These are phyloP conservation scores for Tricholoma matsutake DNA, from an alignment of 768 basidiomycete species.

Conservation along the genomic window DNA sequence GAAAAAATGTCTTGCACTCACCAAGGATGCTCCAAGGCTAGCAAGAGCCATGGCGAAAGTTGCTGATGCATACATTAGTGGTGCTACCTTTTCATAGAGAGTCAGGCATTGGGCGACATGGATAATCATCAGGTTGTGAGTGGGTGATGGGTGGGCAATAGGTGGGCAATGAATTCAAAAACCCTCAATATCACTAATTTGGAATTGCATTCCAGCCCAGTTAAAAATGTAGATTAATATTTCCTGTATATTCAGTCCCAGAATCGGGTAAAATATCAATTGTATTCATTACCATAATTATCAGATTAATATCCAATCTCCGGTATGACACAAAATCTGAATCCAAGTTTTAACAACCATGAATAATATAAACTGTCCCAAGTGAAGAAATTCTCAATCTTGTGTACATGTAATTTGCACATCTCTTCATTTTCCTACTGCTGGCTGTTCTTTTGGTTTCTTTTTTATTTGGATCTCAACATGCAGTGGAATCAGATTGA, in stretches of 20 bases:
- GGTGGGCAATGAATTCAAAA: no score
- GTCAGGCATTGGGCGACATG: not conserved
- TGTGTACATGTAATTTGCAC: no score
- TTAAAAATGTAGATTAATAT: not conserved
- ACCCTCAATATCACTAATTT: not conserved
- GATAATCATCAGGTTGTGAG: no score
- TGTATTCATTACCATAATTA: not conserved
- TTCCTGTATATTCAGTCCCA: not conserved
- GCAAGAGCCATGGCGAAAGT: not conserved
- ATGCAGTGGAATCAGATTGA: no score
- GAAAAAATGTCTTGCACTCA: not conserved
- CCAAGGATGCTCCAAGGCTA: not conserved
- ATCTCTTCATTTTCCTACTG: no score
- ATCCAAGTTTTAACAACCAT: no score
- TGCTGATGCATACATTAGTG: constrained; percentile 1
- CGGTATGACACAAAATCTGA: no score
- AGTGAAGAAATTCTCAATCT: no score
- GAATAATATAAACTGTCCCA: no score
- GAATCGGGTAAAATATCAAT: not conserved
- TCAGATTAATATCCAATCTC: not conserved
- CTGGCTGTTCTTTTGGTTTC: no score
- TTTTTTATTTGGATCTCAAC: no score
- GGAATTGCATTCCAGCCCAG: not conserved
- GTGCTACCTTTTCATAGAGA: not conserved
- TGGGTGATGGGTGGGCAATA: no score